A percentile compares a stretch with the other conserved stretches of the same genome.
Evolutionary conservation across 2,329 filamentous ascomycete genomes (phyloP).

Genomic region (Domatiomyces globalis): DNA sequence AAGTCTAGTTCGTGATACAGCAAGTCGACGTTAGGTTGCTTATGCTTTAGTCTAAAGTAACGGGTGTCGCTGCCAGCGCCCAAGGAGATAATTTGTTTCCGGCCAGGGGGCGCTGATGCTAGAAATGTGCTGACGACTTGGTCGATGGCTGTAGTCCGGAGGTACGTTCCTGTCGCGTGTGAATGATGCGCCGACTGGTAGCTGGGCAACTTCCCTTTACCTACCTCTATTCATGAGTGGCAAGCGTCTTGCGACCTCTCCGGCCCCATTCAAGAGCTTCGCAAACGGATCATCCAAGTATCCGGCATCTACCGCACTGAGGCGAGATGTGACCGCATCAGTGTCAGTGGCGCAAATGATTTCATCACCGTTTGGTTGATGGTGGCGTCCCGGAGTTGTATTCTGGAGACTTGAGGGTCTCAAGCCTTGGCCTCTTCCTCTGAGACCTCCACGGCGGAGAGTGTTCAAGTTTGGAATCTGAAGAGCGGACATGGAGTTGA

Average conservation of each 20-base stretch:
- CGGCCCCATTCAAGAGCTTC: constrained; percentile 23
- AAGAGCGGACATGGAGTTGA: constrained; percentile 47
- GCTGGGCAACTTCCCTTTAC: constrained; percentile 11
- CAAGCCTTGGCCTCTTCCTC: constrained; percentile 35
- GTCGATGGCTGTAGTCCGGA: constrained; percentile 73
- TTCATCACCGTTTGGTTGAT: constrained; percentile 42
- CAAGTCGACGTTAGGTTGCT: constrained; percentile 32
- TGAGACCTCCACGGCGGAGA: constrained; percentile 38
- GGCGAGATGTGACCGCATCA: constrained; percentile 74
- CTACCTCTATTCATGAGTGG: constrained; percentile 90
- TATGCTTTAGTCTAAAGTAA: constrained; percentile 51
- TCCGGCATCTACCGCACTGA: constrained; percentile 74
- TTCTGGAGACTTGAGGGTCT: background rate
- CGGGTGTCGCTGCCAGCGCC: constrained; percentile 91
- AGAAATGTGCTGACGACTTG: constrained; percentile 55
- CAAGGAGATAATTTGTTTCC: constrained; percentile 70
- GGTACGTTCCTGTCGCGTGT: constrained; percentile 60
- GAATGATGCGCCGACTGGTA: constrained; percentile 2
- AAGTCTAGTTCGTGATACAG: constrained; percentile 93
- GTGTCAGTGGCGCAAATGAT: constrained; percentile 80
- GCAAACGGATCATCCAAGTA: constrained; percentile 78
- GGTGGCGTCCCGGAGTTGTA: background rate
- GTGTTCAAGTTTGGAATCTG: constrained; percentile 67
- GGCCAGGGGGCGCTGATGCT: constrained; percentile 19
- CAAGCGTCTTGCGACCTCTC: constrained; percentile 48